A percentile compares a stretch with the other conserved stretches of the same genome.
phyloP scores from a whole-genome alignment of 2,329 filamentous ascomycete species.

The Trichoderma sp. region DNA sequence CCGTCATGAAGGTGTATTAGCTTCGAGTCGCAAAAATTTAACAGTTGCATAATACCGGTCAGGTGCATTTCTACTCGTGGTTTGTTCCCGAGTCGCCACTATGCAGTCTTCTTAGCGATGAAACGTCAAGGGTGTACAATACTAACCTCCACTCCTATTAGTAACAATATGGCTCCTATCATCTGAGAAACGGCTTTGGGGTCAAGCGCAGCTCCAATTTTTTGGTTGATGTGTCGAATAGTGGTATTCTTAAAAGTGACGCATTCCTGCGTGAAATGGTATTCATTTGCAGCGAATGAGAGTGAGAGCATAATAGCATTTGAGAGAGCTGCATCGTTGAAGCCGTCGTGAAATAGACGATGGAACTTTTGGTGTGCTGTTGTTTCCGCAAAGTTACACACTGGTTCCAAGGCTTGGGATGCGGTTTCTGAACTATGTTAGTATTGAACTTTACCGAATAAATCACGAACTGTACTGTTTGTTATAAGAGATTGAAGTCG shows the following conservation, averaged over 20 bases:
- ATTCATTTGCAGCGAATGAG: conserved; percentile 2
- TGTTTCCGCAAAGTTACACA: conserved; percentile 1
- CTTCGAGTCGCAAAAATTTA: neutral
- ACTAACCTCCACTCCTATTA: conserved; percentile 5
- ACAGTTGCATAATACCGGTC: conserved; percentile 1
- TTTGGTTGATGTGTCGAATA: neutral
- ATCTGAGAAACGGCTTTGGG: neutral
- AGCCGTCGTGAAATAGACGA: neutral
- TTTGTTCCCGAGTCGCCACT: conserved; percentile 9
- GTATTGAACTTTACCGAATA: neutral
- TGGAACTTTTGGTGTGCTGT: conserved; percentile 2
- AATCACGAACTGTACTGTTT: neutral
- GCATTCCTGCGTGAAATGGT: neutral
- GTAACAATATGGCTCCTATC: conserved; percentile 2
- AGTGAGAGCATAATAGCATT: conserved; percentile 4
- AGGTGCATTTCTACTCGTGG: conserved; percentile 5
- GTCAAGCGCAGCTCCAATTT: neutral
- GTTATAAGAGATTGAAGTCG: neutral
- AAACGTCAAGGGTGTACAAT: neutral
- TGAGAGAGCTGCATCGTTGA: conserved; percentile 3
- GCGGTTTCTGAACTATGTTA: neutral
- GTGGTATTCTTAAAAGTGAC: neutral
- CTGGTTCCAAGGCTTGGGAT: conserved; percentile 1
- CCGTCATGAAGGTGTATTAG: neutral
- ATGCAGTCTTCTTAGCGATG: neutral